phyloP scores from a whole-genome alignment of 495 filamentous ascomycete genomes.

The Ramalina peruviana region DNA sequence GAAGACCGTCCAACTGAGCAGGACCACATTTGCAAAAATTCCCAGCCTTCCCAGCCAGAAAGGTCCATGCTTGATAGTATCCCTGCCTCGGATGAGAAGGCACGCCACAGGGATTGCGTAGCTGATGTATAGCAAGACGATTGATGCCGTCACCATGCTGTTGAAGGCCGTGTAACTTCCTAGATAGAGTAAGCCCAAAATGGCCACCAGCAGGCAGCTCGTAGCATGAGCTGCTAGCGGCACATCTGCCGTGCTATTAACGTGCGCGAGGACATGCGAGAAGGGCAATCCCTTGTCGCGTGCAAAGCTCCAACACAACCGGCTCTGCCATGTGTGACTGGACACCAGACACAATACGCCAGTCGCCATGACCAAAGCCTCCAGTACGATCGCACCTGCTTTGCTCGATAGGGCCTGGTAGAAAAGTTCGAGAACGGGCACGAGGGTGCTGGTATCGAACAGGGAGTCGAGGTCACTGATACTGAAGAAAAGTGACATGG shows the following conservation, averaged over 20 bases:
- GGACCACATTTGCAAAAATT: conserved; percentile 29
- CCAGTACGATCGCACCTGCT: conserved; percentile 41
- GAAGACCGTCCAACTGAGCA: conserved; percentile 37
- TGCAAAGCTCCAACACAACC: conserved; percentile 47
- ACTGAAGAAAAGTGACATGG: conserved; percentile 45
- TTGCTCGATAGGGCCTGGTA: conserved; percentile 36
- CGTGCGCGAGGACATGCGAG: conserved; percentile 30
- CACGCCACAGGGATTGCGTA: conserved; percentile 37
- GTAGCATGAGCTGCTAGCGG: conserved; percentile 38
- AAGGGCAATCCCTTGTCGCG: conserved; percentile 43
- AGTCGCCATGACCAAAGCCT: conserved; percentile 39
- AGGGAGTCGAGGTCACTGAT: conserved; percentile 36
- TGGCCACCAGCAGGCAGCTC: conserved; percentile 33
- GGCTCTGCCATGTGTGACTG: conserved; percentile 42
- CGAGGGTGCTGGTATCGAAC: conserved; percentile 32
- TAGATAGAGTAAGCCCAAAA: conserved; percentile 41
- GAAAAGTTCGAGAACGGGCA: conserved; percentile 46
- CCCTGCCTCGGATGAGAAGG: conserved; percentile 34
- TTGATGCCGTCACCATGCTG: conserved; percentile 38
- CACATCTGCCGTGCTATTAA: conserved; percentile 36
- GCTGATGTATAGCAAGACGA: conserved; percentile 37
- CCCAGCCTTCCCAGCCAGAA: conserved; percentile 36
- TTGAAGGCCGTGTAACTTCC: conserved; percentile 41
- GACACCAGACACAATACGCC: conserved; percentile 42
- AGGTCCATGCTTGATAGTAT: conserved; percentile 36